Base-by-base conservation (phyloP, 2,329 filamentous ascomycete species). In the Aspergillus piperis region DNA sequence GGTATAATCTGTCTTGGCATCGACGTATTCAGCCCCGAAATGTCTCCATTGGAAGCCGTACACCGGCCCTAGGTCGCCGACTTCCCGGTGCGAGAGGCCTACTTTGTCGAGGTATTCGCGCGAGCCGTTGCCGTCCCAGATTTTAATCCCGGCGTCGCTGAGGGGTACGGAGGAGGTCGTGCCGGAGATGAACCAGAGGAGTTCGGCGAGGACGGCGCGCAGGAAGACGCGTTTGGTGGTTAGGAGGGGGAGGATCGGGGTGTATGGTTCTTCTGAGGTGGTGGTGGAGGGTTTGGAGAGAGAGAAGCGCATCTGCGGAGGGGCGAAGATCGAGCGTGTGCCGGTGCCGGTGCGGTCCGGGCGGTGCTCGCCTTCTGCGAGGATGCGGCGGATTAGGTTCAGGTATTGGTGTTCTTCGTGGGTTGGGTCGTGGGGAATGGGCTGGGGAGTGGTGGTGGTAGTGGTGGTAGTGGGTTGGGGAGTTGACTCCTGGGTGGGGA, bases 11-110 rank as follows among this genome's bases (percentile, higher is more conserved):
- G 90, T 84, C 65, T 87, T 82, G 13, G 88, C 84, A 71, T 94
- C 90, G 17, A 88, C 81, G 75, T 99, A 99, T 63, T 92, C 87
- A 4, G 95, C 95, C 54, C 95, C 95, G 71, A 99, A 99, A 78
- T 98, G 94, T 3, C 95, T 90, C 95, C 95, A 99, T 78, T 99
- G 95, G 80, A 99, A 99, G 1, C 95, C 95, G 74, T 99, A 99
- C 0, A 98, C 93, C 30, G 95, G 95, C 0, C 95, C 95, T 0
- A 99, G 83, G 72, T 99, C 95, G 65, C 95, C 95, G 19, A 88
- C 90, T 55, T 87, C 91, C 61, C 94, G 91, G 73, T 96, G 88
- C 0, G 83, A 82, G 6, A 98, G 84, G 0, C 94, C 94, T 1
- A 95, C 85, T 64, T 83, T 88, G 80, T 99, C 94, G 39, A 99